These are phyloP conservation scores for Aspergillus pseudoviridinutans DNA, from an alignment of 2,329 filamentous ascomycete genomes.

Conservation along the genomic window DNA sequence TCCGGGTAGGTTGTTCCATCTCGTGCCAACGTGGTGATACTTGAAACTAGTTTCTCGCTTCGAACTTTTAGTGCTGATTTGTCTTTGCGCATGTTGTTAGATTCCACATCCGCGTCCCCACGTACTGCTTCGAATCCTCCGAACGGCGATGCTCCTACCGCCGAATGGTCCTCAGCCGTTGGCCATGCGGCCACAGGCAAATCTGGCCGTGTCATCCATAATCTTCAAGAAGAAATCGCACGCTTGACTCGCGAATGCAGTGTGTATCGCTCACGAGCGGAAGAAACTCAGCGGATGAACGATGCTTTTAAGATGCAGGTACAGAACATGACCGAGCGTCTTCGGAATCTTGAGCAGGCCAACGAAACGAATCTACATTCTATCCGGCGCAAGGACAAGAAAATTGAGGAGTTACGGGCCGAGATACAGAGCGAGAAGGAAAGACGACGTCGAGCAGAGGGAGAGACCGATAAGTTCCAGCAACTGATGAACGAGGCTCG, in stretches of 20 bases:
- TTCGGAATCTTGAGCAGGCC: slow-evolving; percentile 44
- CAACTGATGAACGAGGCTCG: slow-evolving; percentile 38
- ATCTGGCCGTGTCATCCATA: slow-evolving; percentile 49
- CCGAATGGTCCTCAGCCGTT: slow-evolving; percentile 49
- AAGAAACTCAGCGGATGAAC: slow-evolving; percentile 46
- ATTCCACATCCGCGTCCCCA: slow-evolving; percentile 11
- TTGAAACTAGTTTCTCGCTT: neutral
- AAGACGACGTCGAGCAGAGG: slow-evolving; percentile 39
- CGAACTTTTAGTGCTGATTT: slow-evolving; percentile 4
- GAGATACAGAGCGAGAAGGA: slow-evolving; percentile 42
- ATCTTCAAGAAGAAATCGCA: slow-evolving; percentile 48
- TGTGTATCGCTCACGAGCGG: slow-evolving; percentile 42
- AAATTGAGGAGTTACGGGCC: slow-evolving; percentile 43
- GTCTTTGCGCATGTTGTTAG: neutral
- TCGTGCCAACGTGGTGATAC: neutral
- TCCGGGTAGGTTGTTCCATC: slow-evolving; percentile 20
- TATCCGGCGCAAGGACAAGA: slow-evolving; percentile 46
- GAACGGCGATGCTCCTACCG: slow-evolving; percentile 25
- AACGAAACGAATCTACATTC: slow-evolving; percentile 46
- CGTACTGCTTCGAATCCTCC: slow-evolving; percentile 23
- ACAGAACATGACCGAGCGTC: slow-evolving; percentile 43
- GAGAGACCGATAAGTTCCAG: slow-evolving; percentile 33
- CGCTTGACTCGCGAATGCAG: slow-evolving; percentile 46
- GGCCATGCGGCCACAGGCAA: slow-evolving; percentile 49
- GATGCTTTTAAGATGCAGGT: slow-evolving; percentile 44